A percentile compares a stretch with the other conserved stretches of the same genome.
Evolutionary conservation across 2,329 filamentous ascomycete genomes (phyloP).

Genomic region (Diaporthe destruens): DNA sequence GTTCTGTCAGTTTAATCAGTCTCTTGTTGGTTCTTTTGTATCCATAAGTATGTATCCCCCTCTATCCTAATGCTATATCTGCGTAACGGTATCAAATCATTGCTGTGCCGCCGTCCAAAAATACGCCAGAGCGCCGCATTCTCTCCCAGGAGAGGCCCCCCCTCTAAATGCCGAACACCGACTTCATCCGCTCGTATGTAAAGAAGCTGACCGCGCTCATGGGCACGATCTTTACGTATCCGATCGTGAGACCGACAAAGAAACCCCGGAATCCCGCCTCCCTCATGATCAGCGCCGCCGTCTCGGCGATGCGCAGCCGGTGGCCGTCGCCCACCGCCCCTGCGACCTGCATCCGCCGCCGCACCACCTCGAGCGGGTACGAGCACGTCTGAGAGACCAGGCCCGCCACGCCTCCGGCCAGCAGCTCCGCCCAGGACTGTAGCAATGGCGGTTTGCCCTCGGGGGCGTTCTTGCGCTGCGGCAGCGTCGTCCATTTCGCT

Average conservation of each 20-base stretch:
- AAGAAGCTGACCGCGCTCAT: constrained; percentile 82
- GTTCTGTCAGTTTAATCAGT: not conserved
- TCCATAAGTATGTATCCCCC: not conserved
- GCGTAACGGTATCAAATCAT: constrained; percentile 26
- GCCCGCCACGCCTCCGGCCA: constrained; percentile 86
- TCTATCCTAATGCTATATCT: constrained; percentile 20
- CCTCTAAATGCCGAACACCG: constrained; percentile 72
- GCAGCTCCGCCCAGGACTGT: constrained; percentile 87
- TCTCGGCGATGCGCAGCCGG: constrained; percentile 82
- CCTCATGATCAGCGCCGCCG: constrained; percentile 77
- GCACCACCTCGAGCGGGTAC: constrained; percentile 93
- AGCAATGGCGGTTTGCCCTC: constrained; percentile 77
- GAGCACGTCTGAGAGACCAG: constrained; percentile 91
- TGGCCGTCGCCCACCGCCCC: constrained; percentile 93
- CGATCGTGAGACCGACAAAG: constrained; percentile 93
- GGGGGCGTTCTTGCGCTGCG: constrained; percentile 66
- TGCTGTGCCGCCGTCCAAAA: constrained; percentile 36
- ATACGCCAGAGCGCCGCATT: constrained; percentile 38
- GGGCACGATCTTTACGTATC: constrained; percentile 93
- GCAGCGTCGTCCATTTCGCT: constrained; percentile 80
- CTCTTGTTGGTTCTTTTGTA: constrained; percentile 6
- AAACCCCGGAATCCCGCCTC: constrained; percentile 86
- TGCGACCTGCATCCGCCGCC: constrained; percentile 94
- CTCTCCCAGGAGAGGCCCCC: not conserved
- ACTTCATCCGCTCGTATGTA: constrained; percentile 75